Evolutionary conservation across 352 stramenopile genomes (phyloP).

Genomic region (Pythium pectinolyticum): DNA sequence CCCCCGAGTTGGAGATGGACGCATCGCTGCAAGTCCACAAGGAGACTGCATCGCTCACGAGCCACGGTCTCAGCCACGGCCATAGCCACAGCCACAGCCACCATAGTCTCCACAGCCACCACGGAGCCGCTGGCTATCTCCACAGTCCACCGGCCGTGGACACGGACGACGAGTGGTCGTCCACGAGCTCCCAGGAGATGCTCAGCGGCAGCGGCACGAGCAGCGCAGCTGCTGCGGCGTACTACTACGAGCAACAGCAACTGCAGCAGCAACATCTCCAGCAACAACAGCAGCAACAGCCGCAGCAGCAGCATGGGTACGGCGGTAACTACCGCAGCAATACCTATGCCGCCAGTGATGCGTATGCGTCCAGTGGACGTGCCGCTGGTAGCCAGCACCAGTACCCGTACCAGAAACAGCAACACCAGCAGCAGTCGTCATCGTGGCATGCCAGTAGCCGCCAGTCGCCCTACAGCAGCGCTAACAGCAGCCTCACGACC

Average conservation of each 20-base stretch:
- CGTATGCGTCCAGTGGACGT: background rate
- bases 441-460: conserved; percentile 3
- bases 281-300: conserved; percentile 2
- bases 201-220: conserved; percentile 13
- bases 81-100: too few relatives aligned
- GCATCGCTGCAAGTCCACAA: background rate
- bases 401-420: background rate
- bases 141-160: conserved; percentile 24
- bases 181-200: conserved; percentile 26
- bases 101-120: too few relatives aligned
- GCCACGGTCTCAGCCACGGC: too few relatives aligned
- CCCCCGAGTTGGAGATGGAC: conserved; percentile 10
- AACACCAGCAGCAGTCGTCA: conserved; percentile 12
- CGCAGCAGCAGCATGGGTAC: conserved; percentile 8
- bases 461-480: conserved; percentile 4
- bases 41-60: too few relatives aligned
- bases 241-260: conserved; percentile 20
- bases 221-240: conserved; percentile 9
- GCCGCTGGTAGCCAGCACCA: conserved; percentile 2
- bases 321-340: conserved; percentile 8
- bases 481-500: background rate
- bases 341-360: conserved; percentile 13
- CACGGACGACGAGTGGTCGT: conserved; percentile 28
- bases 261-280: conserved; percentile 3
- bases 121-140: conserved; percentile 11